These are phyloP conservation scores for Xylaria sp. DNA, from an alignment of 2,329 filamentous ascomycete genomes.

Conservation along the genomic window DNA sequence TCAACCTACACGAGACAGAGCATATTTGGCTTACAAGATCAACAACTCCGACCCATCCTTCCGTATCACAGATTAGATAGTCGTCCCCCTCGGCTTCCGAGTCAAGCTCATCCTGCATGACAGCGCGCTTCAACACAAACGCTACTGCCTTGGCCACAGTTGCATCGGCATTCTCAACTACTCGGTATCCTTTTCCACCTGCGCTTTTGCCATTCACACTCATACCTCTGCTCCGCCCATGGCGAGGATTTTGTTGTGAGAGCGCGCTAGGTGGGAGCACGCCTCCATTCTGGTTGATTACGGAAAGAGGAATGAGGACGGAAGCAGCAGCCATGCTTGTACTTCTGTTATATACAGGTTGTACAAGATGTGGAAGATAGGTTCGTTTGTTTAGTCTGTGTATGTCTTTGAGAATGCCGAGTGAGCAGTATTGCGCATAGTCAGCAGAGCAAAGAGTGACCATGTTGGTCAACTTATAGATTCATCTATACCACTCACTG, in stretches of 20 bases:
- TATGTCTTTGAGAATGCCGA: slow-evolving; percentile 3
- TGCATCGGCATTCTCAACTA: slow-evolving; percentile 54
- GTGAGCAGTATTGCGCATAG: slow-evolving; percentile 19
- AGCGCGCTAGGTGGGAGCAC: slow-evolving; percentile 51
- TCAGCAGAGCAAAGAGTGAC: slow-evolving; percentile 9
- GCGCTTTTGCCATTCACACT: slow-evolving; percentile 47
- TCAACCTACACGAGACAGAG: background rate
- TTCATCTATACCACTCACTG: slow-evolving; percentile 8
- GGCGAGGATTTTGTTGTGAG: slow-evolving; percentile 49
- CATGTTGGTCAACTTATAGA: slow-evolving; percentile 34
- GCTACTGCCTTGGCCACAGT: slow-evolving; percentile 54
- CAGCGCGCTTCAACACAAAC: slow-evolving; percentile 55
- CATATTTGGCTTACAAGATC: slow-evolving; percentile 50
- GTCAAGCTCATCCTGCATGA: slow-evolving; percentile 51
- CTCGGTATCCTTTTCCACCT: slow-evolving; percentile 53
- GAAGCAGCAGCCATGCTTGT: slow-evolving; percentile 49
- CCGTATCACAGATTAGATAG: slow-evolving; percentile 50
- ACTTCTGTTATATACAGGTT: slow-evolving; percentile 19
- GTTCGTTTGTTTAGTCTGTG: slow-evolving; percentile 14
- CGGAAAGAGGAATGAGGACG: slow-evolving; percentile 49
- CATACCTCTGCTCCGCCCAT: slow-evolving; percentile 53
- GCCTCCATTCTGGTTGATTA: slow-evolving; percentile 51
- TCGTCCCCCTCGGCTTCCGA: slow-evolving; percentile 45
- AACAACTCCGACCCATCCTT: slow-evolving; percentile 55
- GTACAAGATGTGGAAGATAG: slow-evolving; percentile 9